Evolutionary conservation across 2,329 filamentous ascomycete species (phyloP).

Genomic region (Fusarium tjaetaba): DNA sequence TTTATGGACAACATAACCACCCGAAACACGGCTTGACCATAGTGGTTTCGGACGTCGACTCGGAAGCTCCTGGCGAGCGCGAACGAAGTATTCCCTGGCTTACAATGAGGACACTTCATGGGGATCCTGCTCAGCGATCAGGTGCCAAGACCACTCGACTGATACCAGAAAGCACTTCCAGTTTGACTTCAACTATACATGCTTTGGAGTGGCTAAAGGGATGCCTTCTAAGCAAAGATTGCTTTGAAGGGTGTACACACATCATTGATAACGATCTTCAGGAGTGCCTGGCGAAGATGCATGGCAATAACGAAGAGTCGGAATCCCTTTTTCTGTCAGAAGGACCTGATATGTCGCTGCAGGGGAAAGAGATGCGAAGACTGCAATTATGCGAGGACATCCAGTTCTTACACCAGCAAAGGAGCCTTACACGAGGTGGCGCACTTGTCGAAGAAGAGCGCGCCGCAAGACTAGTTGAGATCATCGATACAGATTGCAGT

Average conservation of each 20-base stretch:
- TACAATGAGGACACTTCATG: neutral
- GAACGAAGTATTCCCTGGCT: neutral
- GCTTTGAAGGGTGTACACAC: neutral
- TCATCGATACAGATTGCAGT: neutral
- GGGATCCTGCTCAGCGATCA: neutral
- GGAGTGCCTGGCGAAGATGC: rapidly evolving
- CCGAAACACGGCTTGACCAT: neutral
- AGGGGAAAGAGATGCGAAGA: neutral
- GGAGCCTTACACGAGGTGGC: rapidly evolving
- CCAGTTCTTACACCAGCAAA: neutral
- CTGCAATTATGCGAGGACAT: neutral
- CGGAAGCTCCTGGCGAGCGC: rapidly evolving
- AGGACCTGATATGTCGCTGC: rapidly evolving
- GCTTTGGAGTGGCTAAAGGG: neutral
- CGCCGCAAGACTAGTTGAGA: neutral
- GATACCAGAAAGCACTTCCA: neutral
- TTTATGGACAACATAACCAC: neutral
- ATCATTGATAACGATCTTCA: neutral
- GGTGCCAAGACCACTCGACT: neutral
- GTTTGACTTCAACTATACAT: neutral
- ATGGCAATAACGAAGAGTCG: rapidly evolving
- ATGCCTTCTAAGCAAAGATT: neutral
- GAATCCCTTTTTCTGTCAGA: rapidly evolving
- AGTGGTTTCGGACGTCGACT: neutral
- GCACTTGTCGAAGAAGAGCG: neutral